Conservation (phyloP, 2,329 filamentous ascomycete species). For the Xylariales sp. region DNA sequence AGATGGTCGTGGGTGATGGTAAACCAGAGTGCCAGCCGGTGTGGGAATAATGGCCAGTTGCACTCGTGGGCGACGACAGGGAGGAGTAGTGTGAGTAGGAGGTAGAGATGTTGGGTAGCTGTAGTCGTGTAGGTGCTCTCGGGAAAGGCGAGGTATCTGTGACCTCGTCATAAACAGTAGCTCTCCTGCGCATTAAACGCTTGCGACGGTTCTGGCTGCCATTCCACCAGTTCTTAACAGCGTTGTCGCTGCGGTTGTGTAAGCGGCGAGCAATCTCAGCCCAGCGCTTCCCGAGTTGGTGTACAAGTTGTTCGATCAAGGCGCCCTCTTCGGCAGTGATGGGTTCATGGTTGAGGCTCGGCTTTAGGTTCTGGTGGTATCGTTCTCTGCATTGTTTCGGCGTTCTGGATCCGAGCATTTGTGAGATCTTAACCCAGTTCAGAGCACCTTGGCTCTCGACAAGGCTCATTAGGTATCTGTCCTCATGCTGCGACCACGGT, state of each 20-base stretch:
- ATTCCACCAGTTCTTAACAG: conserved; percentile 98
- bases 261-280: conserved; percentile 84
- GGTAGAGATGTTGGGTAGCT: conserved; percentile 15
- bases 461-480: conserved; percentile 64
- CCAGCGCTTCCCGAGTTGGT: conserved; percentile 80
- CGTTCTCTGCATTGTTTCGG: conserved; percentile 95
- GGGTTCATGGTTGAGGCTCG: conserved; percentile 66
- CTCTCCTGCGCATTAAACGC: conserved; percentile 40
- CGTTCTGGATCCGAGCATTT: conserved; percentile 69
- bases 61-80: conserved; percentile 11
- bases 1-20: conserved; percentile 40
- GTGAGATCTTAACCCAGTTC: conserved; percentile 88
- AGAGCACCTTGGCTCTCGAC: conserved; percentile 68
- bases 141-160: conserved; percentile 8
- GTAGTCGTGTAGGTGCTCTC: conserved; percentile 6
- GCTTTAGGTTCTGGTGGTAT: conserved; percentile 90
- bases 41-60: conserved; percentile 10
- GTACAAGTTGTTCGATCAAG: conserved; percentile 73
- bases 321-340: conserved; percentile 67
- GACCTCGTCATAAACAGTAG: conserved; percentile 25
- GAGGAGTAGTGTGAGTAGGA: conserved; percentile 14
- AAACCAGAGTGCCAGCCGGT: conserved; percentile 17
- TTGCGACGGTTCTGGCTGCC: conserved; percentile 80
- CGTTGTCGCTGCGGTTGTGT: conserved; percentile 85
- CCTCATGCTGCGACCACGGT: conserved; percentile 79